These are phyloP conservation scores for Pythium folliculosum DNA, from an alignment of 352 stramenopile species.

Conservation along the genomic window DNA sequence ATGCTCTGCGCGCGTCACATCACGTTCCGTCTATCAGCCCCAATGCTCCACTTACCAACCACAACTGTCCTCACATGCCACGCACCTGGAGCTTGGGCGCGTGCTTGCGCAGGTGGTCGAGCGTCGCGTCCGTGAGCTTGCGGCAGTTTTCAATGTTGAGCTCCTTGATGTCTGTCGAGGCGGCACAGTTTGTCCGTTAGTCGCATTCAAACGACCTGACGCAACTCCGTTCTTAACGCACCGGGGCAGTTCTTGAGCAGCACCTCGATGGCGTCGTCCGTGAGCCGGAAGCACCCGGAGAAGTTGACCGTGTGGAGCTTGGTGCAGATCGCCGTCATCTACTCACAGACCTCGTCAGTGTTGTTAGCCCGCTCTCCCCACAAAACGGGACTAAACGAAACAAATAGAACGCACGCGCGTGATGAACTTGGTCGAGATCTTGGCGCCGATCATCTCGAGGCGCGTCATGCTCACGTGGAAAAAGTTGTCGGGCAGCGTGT, in stretches of 20 bases:
- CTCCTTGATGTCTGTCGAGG: constrained; percentile 90
- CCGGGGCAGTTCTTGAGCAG: constrained; percentile 80
- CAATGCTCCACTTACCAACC: background rate
- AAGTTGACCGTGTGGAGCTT: constrained; percentile 89
- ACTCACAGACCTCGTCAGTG: too few species aligned
- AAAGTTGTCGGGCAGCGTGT: constrained; percentile 80
- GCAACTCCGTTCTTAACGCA: constrained; percentile 18
- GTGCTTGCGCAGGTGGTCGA: constrained; percentile 78
- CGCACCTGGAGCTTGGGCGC: constrained; percentile 79
- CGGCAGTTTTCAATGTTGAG: constrained; percentile 90
- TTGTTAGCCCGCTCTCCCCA: too few species aligned
- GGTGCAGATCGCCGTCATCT: constrained; percentile 76
- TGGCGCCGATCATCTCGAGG: constrained; percentile 83
- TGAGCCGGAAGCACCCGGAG: constrained; percentile 87
- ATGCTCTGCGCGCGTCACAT: constrained; percentile 51
- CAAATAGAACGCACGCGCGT: constrained; percentile 42
- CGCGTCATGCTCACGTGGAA: constrained; percentile 88
- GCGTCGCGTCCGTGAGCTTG: constrained; percentile 79
- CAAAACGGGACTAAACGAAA: background rate
- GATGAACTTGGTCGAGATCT: constrained; percentile 80
- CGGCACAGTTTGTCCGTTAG: background rate
- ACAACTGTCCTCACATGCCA: background rate
- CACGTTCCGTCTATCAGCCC: background rate
- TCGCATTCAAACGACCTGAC: background rate
- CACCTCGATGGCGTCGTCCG: constrained; percentile 80